Base-by-base conservation (phyloP, 2,329 filamentous ascomycete species). In the Alternaria sp. region DNA sequence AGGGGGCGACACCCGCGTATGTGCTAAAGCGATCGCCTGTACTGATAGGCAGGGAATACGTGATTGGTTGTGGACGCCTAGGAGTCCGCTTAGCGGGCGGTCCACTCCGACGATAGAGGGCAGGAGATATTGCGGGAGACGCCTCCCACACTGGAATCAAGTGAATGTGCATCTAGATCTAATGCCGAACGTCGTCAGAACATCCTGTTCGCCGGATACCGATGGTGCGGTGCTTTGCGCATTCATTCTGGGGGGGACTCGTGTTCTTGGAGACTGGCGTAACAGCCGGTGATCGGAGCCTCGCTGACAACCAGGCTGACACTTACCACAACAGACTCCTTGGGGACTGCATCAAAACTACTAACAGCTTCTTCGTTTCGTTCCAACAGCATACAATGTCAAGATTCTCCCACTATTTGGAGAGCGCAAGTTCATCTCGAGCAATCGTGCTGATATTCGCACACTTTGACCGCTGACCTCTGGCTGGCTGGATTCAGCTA, bases 11-110 rank as follows among this genome's bases (percentile, higher is more conserved):
- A 60, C 62, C 60, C 60, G 66, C 60, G 44, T 64, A 34, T 65
- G 74, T 76, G 73, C 66, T 73, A 72, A 77, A 63, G 63, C 53
- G 54, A 70, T 67, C 40, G 69, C 65, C 54, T 57, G 60, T 63
- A 63, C 70, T 71, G 73, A 76, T 76, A 76, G 54, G 44, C 57
- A 34, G 41, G 51, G 10, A 45, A 14, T 12, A 22, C 57, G 32
- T 74, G 67, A 77, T 77, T 75, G 72, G 74, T 54, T 56, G 18
- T 38, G 36, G 32, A 36, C 12, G 38, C 32, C 59, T 28, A 28
- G n/a, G 44, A 56, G 43, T 45, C 52, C 67, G 73, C 66, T 73
- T 72, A 66, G 69, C 58, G 55, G 44, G 58, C 75, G 75, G 75
- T 63, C 51, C 43, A 54, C 69, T 72, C 75, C 74, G 75, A 75